Base-by-base conservation (phyloP, 2,329 filamentous ascomycete genomes). In the Cladosporium velox region DNA sequence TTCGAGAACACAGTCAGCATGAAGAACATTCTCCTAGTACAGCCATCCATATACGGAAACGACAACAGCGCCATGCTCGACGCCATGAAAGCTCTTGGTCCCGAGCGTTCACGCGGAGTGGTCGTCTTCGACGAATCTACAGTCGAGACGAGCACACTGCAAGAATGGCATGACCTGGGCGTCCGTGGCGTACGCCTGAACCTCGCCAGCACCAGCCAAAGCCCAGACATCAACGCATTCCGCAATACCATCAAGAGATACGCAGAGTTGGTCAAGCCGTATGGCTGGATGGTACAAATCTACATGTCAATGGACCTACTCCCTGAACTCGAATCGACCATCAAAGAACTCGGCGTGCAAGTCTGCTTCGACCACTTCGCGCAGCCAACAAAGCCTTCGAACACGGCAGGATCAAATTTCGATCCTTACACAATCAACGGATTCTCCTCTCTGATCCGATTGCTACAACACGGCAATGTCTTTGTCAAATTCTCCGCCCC, bases 361-460 rank as follows among this genome's bases (percentile, higher is more conserved):
- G 74, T 88, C 44, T 87, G 84, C 68, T 80, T 89, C 71, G 87
- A 88, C 71, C 87, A 89, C 71, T 85, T 88, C 67, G 87, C 85
- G 7, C 73, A 74, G 61, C 74, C 74, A 24, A 61, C 68, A 2
- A 79, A 81, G 12, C 85, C 85, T 0, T 74, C 74, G 1, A 70
- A 86, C 5, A 69, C 70, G 7, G 55, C 52, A 7, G 67, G 69
- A 6, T 58, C 57, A 10, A 69, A 80, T 6, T 85, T 84, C 67
- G 69, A 75, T 1, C 61, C 61, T 11, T 64, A 64, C 38, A 44
- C 61, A 14, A 73, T 87, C 4, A 74, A 77, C 1, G 86, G 85
- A 0, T 87, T 87, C 70, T 68, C 73, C 2, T 79, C 83, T 0
- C 72, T 88, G 41, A 73, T 85, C 1, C 73, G 77, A 4, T 72